These are phyloP conservation scores for Penicillium silybi DNA, from an alignment of 495 filamentous ascomycete genomes.

Conservation along the genomic window DNA sequence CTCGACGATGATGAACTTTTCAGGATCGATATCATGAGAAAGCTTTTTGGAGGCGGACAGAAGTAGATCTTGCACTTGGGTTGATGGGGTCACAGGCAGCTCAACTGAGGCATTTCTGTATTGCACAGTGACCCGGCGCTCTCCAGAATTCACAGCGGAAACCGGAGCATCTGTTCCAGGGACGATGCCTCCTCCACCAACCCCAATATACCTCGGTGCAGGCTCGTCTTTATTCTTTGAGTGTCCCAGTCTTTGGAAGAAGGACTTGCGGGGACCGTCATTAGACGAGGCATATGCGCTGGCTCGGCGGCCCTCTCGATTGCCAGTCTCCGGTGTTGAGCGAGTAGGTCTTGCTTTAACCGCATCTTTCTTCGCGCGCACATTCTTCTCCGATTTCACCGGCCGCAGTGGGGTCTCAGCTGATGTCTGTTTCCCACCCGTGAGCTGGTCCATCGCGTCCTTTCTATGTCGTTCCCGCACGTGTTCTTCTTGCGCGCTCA, in stretches of 20 bases:
- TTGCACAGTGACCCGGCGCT: constrained; percentile 66
- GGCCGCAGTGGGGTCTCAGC: constrained; percentile 11
- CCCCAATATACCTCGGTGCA: constrained; percentile 23
- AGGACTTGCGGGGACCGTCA: constrained; percentile 18
- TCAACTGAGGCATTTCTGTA: constrained; percentile 58
- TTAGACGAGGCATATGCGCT: background rate
- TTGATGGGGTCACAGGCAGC: constrained; percentile 67
- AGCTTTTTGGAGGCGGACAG: constrained; percentile 52
- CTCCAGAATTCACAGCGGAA: constrained; percentile 79
- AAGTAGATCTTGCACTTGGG: constrained; percentile 70
- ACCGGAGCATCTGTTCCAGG: constrained; percentile 74
- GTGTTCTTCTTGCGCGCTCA: constrained; percentile 31
- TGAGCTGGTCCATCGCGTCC: constrained; percentile 37
- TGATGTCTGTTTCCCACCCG: constrained; percentile 20
- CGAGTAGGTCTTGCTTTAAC: background rate
- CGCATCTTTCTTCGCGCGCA: background rate
- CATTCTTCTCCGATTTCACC: constrained; percentile 9
- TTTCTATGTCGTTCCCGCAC: constrained; percentile 39
- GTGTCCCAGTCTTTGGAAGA: constrained; percentile 25
- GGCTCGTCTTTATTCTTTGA: constrained; percentile 18
- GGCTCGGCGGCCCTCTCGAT: background rate
- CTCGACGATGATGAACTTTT: constrained; percentile 67
- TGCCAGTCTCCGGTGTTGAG: background rate
- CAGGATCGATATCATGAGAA: constrained; percentile 54
- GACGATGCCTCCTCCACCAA: constrained; percentile 46